Evolutionary conservation across 768 basidiomycete species (phyloP), one percentile per base, ranked within the genome.

Genomic region (Tulasnella sp.): DNA sequence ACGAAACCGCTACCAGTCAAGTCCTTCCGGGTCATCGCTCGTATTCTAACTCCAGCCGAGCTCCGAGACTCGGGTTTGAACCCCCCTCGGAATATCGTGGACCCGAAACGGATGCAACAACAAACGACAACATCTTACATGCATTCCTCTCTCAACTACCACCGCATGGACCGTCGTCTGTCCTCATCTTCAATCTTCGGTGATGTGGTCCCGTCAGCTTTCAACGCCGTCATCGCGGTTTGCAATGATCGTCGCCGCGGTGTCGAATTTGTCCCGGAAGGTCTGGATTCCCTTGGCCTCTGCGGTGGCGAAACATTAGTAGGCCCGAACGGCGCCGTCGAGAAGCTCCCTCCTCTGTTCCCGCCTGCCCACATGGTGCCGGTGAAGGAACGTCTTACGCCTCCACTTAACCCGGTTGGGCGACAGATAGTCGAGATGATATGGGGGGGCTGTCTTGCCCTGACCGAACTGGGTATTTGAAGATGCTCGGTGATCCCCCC

Each of bases 191-290:
- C 73, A 8, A 49, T 74, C 42, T 52, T 74, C 22, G 73, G 73
- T 9, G 73, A 74, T n/a, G 29, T 52, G 7, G 38, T 52, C 29
- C 73, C 73, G 1, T 74, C 73, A 31, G 86, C 71, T 87, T 89
- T 34, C 38, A 82, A 84, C 0, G 93, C 93, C 4, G 83, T 84
- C 74, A 82, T 84, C 71, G 83, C 83, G 0, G 83, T 84, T 12
- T 84, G 83, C 77, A 83, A 84, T 77, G 83, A 83, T 14, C 77
- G 82, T 8, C 79, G 81, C 1, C 80, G 81, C 58, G 83, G 83
- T 8, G 87, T 96, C 71, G 89, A 93, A 82, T 93, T 96, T 78
- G 82, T 90, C n/a, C 88, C 91, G 0, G 90, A 96, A 70, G 94
- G 93, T 0, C 85, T 96, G 74, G 86, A 89, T 79, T 88, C 89